Evolutionary conservation across 2,329 filamentous ascomycete species (phyloP).

Genomic region (Penicillium crustosum): DNA sequence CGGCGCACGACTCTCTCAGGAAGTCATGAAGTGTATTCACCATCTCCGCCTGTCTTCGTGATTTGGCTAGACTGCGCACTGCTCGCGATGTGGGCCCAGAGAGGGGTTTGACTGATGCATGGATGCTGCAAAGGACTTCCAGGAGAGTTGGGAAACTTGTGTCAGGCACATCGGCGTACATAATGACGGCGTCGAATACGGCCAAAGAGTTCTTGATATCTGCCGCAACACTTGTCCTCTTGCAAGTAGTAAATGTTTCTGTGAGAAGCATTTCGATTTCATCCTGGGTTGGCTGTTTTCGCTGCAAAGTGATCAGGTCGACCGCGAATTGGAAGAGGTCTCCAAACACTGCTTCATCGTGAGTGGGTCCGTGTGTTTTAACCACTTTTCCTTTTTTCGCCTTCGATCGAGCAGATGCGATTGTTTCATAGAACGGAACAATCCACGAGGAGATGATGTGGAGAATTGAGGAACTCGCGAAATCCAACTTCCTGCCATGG

Average conservation of each 20-base stretch:
- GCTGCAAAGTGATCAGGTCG: conserved; percentile 45
- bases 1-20: conserved; percentile 33
- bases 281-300: conserved; percentile 35
- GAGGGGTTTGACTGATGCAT: conserved; percentile 45
- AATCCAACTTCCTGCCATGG: conserved; percentile 45
- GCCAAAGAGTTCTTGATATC: conserved; percentile 46
- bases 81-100: conserved; percentile 45
- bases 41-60: conserved; percentile 41
- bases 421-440: conserved; percentile 40
- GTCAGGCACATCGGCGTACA: conserved; percentile 42
- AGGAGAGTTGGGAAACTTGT: conserved; percentile 39
- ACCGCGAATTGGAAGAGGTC: conserved; percentile 45
- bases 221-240: conserved; percentile 41
- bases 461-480: conserved; percentile 39
- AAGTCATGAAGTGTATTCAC: conserved; percentile 39
- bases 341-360: conserved; percentile 39
- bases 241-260: conserved; percentile 43
- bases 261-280: conserved; percentile 40
- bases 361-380: conserved; percentile 32
- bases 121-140: conserved; percentile 47
- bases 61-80: conserved; percentile 45
- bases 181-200: conserved; percentile 45
- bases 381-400: conserved; percentile 38
- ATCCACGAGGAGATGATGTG: conserved; percentile 43
- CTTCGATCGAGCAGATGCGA: conserved; percentile 39